These are phyloP conservation scores for Myrmaecium sp. DNA, from an alignment of 2,329 filamentous ascomycete genomes.

Conservation along the genomic window DNA sequence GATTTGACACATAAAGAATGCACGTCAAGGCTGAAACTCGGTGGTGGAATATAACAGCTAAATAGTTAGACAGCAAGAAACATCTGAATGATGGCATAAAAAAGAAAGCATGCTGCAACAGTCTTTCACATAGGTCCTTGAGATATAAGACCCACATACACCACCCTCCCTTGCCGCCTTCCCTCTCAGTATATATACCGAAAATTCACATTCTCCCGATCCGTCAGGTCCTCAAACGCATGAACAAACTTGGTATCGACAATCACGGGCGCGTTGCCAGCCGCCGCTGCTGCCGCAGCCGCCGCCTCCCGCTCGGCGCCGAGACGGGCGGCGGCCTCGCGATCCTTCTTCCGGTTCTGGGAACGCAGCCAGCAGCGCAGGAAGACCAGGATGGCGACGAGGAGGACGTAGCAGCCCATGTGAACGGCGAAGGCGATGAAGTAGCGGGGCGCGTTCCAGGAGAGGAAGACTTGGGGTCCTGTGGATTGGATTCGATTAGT, in stretches of 20 bases:
- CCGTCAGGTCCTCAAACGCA: conserved; percentile 47
- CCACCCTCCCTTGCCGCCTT: too few relatives aligned
- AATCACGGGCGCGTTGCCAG: conserved; percentile 23
- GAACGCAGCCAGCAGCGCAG: conserved; percentile 40
- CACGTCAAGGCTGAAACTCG: too few relatives aligned
- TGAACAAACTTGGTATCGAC: conserved; percentile 28
- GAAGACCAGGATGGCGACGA: conserved; percentile 40
- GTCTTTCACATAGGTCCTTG: too few relatives aligned
- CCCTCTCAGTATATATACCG: conserved; percentile 34
- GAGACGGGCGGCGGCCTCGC: conserved; percentile 25
- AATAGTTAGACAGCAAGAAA: too few relatives aligned
- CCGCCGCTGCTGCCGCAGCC: too few relatives aligned
- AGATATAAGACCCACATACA: too few relatives aligned
- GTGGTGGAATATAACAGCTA: too few relatives aligned
- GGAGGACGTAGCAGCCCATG: conserved; percentile 47
- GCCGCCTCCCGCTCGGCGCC: too few relatives aligned
- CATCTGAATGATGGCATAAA: too few relatives aligned
- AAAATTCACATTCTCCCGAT: conserved; percentile 43
- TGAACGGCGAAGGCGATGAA: conserved; percentile 54
- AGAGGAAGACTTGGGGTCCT: conserved; percentile 48
- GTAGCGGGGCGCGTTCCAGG: conserved; percentile 45
- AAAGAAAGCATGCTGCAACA: too few relatives aligned
- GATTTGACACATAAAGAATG: too few relatives aligned
- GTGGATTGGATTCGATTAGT: conserved; percentile 1
- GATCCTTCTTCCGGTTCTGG: conserved; percentile 43